A percentile compares a stretch with the other conserved stretches of the same genome.
phyloP scores from a whole-genome alignment of 2,329 filamentous ascomycete genomes.

The Metarhizium humberi region DNA sequence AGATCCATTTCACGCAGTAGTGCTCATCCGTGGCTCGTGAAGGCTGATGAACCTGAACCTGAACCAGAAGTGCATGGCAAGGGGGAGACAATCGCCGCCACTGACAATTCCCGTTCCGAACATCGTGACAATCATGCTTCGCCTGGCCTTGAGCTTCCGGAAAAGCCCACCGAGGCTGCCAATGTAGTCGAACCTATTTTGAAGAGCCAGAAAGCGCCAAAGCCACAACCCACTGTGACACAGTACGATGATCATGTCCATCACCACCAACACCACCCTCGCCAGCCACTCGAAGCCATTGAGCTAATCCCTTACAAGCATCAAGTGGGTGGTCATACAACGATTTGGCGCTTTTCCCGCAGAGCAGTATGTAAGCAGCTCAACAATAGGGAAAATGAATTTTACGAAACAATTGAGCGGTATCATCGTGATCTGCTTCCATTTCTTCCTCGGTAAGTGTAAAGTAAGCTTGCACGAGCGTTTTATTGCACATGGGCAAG shows the following conservation, averaged over 20 bases:
- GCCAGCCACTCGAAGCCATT: conserved; percentile 73
- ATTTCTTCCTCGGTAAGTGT: conserved; percentile 72
- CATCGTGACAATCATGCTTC: conserved; percentile 21
- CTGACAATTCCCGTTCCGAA: conserved; percentile 15
- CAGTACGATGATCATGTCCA: conserved; percentile 39
- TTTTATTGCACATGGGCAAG: neutral
- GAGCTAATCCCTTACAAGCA: conserved; percentile 95
- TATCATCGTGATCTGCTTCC: conserved; percentile 82
- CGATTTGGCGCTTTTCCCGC: conserved; percentile 89
- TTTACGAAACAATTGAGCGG: conserved; percentile 92
- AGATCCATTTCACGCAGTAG: conserved; percentile 31
- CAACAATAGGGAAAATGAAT: conserved; percentile 96
- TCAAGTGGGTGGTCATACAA: conserved; percentile 94
- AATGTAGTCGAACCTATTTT: conserved; percentile 34
- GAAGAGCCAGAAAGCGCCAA: conserved; percentile 16
- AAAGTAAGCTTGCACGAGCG: neutral
- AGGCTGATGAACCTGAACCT: conserved; percentile 41
- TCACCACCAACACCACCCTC: conserved; percentile 40
- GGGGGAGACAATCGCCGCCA: conserved; percentile 13
- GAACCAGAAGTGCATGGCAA: conserved; percentile 19
- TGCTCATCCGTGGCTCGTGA: conserved; percentile 46
- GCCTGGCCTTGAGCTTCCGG: conserved; percentile 22
- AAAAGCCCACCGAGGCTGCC: conserved; percentile 28
- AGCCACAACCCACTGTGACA: conserved; percentile 27
- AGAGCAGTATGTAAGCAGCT: conserved; percentile 96